Conservation (phyloP, 345 rosid species). For the Citrus reticulata region DNA sequence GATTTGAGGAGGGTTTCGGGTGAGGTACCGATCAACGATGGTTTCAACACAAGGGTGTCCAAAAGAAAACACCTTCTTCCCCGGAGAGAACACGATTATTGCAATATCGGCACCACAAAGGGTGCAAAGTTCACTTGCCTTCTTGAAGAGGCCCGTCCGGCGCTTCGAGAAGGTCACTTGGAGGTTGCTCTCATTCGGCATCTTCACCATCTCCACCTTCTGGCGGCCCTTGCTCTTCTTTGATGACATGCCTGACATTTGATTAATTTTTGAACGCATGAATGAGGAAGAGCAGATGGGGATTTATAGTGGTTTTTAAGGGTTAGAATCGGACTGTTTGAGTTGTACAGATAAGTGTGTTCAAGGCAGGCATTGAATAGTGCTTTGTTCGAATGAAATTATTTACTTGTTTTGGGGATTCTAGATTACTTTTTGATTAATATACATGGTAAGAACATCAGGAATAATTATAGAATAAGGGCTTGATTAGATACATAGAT, state of each 20-base stretch:
- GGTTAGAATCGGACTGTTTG: neutral
- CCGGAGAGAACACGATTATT: conserved; percentile 33
- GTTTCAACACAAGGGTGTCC: conserved; percentile 35
- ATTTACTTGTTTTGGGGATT: conserved; percentile 13
- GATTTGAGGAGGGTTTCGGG: conserved; percentile 14
- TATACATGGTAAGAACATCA: conserved; percentile 4
- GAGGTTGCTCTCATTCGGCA: conserved; percentile 28
- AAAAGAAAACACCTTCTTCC: conserved; percentile 27
- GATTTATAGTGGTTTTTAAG: conserved; percentile 3
- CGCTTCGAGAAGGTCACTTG: conserved; percentile 43
- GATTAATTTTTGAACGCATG: neutral
- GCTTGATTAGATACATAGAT: neutral
- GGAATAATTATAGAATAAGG: neutral
- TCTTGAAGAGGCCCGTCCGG: conserved; percentile 32
- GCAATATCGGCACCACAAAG: conserved; percentile 37
- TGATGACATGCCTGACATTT: conserved; percentile 6
- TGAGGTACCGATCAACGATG: conserved; percentile 22
- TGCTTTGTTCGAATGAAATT: conserved; percentile 1
- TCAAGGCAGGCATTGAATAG: neutral
- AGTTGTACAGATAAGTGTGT: neutral
- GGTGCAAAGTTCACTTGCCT: conserved; percentile 41
- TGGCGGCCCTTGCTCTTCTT: conserved; percentile 32
- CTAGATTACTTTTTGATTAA: neutral
- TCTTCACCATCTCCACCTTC: conserved; percentile 37
- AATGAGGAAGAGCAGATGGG: neutral